A percentile compares a stretch with the other conserved stretches of the same genome.
Conservation (phyloP, 1,139 yeast species). For the Suhomyces yuchorum region DNA sequence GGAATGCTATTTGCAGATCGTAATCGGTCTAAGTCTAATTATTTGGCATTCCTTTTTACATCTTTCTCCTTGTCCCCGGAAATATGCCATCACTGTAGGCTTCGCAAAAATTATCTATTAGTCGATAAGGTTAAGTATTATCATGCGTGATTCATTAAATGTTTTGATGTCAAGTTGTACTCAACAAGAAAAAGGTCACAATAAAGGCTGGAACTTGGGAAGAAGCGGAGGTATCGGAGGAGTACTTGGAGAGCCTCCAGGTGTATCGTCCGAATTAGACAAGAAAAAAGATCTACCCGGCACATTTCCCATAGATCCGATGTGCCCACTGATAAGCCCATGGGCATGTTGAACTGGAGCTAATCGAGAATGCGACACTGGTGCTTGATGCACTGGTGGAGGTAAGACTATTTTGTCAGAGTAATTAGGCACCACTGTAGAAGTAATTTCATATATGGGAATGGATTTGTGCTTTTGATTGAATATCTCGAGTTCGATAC, state of each 20-base stretch:
- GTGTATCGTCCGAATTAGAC: slow-evolving; percentile 27
- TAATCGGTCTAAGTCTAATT: too few species aligned
- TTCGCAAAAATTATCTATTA: too few species aligned
- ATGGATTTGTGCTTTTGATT: slow-evolving; percentile 36
- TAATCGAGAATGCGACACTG: slow-evolving; percentile 11
- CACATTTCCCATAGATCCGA: background rate
- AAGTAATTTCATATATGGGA: slow-evolving; percentile 40
- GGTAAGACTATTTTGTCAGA: slow-evolving; percentile 33
- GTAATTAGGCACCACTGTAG: slow-evolving; percentile 30
- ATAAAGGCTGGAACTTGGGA: slow-evolving; percentile 43
- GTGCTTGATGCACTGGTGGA: slow-evolving; percentile 30
- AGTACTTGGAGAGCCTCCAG: slow-evolving; percentile 20
- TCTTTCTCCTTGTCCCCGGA: too few species aligned
- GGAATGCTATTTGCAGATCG: too few species aligned
- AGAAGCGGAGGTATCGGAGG: slow-evolving; percentile 32
- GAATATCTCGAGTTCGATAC: slow-evolving; percentile 40
- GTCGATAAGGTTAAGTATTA: too few species aligned
- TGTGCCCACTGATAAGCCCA: background rate
- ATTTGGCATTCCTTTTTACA: too few species aligned
- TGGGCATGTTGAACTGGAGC: background rate
- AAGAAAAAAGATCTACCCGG: slow-evolving; percentile 21
- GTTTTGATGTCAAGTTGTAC: too few species aligned
- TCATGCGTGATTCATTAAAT: too few species aligned
- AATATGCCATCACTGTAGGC: too few species aligned
- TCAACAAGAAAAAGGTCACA: slow-evolving; percentile 19